Percentiles rank a stretch among this genome's conserved stretches.
Conservation (phyloP, 768 basidiomycete species). For the Suillus subalutaceus region DNA sequence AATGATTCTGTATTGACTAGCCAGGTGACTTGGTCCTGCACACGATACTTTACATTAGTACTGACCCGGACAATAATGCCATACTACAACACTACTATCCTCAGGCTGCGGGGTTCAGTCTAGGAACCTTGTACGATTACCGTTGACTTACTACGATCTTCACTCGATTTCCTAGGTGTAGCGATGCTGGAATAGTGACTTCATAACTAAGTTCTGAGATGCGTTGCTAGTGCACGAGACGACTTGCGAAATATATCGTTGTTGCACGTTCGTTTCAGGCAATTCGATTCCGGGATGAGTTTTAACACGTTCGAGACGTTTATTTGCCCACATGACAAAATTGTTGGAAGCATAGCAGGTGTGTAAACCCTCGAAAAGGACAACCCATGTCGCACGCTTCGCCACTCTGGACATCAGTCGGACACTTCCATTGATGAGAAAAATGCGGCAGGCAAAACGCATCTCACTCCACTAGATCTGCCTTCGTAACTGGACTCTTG, state of each 20-base stretch:
- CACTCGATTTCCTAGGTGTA: neutral
- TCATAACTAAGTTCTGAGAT: neutral
- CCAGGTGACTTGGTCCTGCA: neutral
- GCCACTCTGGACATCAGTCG: neutral
- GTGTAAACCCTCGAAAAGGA: neutral
- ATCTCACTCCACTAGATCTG: neutral
- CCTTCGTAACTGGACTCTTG: conserved; percentile 3
- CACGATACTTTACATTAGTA: neutral
- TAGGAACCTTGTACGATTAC: neutral
- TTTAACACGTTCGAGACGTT: neutral
- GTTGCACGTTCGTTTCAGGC: neutral
- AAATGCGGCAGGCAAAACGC: neutral
- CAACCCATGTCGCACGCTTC: neutral
- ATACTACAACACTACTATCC: neutral
- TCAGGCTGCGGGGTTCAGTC: neutral
- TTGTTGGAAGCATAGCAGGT: neutral
- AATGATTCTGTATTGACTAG: neutral
- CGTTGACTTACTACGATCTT: neutral
- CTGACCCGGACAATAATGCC: neutral
- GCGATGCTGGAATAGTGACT: neutral
- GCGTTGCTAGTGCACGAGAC: neutral
- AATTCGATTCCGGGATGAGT: neutral
- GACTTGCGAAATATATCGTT: neutral
- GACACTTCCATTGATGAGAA: neutral
- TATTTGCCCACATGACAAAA: neutral